Percentiles rank a stretch among this genome's conserved stretches.
These are phyloP conservation scores for Aplosporella prunicola DNA, from an alignment of 2,329 filamentous ascomycete species.

Conservation along the genomic window DNA sequence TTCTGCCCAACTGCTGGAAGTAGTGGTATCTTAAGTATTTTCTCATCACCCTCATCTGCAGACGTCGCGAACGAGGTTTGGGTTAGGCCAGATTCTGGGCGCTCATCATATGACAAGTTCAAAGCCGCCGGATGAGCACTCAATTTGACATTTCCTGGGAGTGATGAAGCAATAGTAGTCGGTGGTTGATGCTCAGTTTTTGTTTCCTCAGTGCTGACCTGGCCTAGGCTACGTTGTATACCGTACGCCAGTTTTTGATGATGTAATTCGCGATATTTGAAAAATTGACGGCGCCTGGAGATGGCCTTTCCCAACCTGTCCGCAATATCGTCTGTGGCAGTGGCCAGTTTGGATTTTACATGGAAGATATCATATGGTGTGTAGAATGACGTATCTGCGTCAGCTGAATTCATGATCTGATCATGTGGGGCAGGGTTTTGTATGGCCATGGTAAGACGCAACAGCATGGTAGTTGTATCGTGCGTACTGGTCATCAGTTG, in stretches of 20 bases:
- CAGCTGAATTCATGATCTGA: conserved; percentile 18
- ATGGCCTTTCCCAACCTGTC: conserved; percentile 24
- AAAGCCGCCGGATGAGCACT: too few relatives aligned
- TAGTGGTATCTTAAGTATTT: neutral
- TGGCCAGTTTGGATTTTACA: conserved; percentile 18
- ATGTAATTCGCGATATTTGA: conserved; percentile 26
- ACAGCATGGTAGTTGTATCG: conserved; percentile 22
- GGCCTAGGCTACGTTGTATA: neutral
- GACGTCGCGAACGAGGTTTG: conserved; percentile 1
- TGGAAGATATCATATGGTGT: conserved; percentile 21
- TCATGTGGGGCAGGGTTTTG: conserved; percentile 24
- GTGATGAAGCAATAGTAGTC: conserved; percentile 1
- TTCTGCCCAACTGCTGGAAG: neutral
- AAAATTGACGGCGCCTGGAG: conserved; percentile 22
- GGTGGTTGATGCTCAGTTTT: neutral
- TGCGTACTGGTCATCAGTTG: conserved; percentile 16
- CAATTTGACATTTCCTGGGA: neutral
- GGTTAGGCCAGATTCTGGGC: neutral
- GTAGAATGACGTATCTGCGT: conserved; percentile 20
- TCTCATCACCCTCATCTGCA: neutral
- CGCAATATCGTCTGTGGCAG: conserved; percentile 11
- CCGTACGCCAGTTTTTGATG: conserved; percentile 20
- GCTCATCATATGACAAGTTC: neutral
- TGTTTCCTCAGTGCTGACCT: neutral
- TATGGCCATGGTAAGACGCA: conserved; percentile 25